These are phyloP conservation scores for Puya raimondii DNA, from an alignment of 176 grass and related monocot genomes.

Conservation along the genomic window DNA sequence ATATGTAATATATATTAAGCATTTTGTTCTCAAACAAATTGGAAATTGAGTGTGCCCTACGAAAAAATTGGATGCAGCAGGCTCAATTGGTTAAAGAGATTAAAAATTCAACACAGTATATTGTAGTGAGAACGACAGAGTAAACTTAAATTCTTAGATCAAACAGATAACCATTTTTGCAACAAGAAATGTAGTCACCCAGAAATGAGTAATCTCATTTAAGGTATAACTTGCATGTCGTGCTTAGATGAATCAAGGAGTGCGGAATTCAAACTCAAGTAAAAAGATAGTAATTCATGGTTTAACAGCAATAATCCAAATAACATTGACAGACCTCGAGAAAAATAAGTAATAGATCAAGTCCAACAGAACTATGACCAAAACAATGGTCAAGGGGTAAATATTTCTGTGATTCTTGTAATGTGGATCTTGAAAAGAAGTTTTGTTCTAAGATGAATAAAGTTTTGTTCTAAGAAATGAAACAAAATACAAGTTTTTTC, in stretches of 20 bases:
- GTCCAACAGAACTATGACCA: not conserved
- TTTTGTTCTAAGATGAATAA: not conserved
- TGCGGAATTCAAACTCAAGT: not conserved
- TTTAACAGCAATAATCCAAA: not conserved
- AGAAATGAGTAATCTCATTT: not conserved
- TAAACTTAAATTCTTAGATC: not conserved
- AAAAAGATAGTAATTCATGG: not conserved
- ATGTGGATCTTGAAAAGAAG: not conserved
- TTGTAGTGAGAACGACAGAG: not conserved
- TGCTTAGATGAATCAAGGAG: not conserved
- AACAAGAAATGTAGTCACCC: not conserved
- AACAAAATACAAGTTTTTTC: not conserved
- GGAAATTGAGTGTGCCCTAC: not conserved
- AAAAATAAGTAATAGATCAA: not conserved
- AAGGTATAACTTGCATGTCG: not conserved
- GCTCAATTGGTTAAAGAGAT: constrained; percentile 3
- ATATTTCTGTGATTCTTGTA: not conserved
- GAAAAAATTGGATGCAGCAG: not conserved
- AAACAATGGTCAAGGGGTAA: not conserved
- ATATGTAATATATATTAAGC: constrained; percentile 6
- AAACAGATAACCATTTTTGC: constrained; percentile 1
- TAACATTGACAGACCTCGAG: not conserved
- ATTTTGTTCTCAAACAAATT: constrained; percentile 5
- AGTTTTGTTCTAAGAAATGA: not conserved
- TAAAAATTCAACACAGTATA: not conserved